These are phyloP conservation scores for Ascochyta koolunga DNA, from an alignment of 2,329 filamentous ascomycete genomes.

Conservation along the genomic window DNA sequence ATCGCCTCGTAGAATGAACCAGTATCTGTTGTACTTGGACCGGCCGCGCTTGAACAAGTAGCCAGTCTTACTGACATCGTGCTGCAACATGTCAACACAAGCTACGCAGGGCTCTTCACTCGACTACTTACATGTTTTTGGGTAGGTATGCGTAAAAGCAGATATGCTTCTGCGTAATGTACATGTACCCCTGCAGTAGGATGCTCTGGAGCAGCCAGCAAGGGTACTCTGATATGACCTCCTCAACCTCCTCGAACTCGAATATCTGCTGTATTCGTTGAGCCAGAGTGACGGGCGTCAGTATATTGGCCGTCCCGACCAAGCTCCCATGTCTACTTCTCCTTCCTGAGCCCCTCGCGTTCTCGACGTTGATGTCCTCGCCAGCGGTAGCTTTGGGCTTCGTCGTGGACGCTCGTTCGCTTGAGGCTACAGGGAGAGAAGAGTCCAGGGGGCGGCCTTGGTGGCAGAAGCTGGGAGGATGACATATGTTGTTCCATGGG, in stretches of 20 bases:
- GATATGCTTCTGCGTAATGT: conserved; percentile 89
- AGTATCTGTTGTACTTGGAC: conserved; percentile 88
- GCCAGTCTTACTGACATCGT: conserved; percentile 76
- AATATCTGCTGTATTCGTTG: conserved; percentile 71
- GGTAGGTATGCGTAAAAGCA: conserved; percentile 98
- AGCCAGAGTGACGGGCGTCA: conserved; percentile 64
- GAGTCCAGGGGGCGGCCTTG: conserved; percentile 29
- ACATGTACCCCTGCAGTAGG: conserved; percentile 91
- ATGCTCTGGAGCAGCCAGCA: conserved; percentile 94
- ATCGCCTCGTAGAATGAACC: conserved; percentile 91
- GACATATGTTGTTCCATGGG: conserved; percentile 63
- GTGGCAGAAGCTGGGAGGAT: conserved; percentile 48
- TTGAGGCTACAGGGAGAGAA: conserved; percentile 7
- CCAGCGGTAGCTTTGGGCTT: conserved; percentile 32
- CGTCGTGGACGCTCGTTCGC: conserved; percentile 18
- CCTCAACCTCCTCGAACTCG: conserved; percentile 77
- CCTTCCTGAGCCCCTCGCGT: conserved; percentile 26
- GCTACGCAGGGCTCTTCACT: not conserved
- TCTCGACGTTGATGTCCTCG: conserved; percentile 32
- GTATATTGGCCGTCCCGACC: conserved; percentile 26
- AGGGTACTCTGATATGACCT: conserved; percentile 89
- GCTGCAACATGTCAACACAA: conserved; percentile 32
- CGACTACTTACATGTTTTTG: conserved; percentile 78
- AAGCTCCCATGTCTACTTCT: conserved; percentile 36
- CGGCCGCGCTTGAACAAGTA: conserved; percentile 88